phyloP scores from a whole-genome alignment of 176 grass and related monocot species.

The Triticum turgidum region DNA sequence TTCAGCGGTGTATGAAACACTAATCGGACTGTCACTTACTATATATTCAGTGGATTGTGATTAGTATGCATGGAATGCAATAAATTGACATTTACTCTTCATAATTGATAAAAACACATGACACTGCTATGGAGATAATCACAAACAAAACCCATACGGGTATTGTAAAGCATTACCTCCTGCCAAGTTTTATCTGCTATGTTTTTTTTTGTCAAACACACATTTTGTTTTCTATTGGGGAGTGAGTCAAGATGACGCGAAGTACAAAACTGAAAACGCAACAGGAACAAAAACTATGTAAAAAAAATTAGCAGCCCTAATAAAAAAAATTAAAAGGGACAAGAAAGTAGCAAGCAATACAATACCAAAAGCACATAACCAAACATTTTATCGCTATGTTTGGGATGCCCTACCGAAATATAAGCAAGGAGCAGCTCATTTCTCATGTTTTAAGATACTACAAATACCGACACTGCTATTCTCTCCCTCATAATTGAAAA shows the following conservation, averaged over 20 bases:
- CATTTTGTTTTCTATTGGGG: not conserved
- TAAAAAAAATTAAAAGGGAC: not conserved
- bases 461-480: not conserved
- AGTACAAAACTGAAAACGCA: not conserved
- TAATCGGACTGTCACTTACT: constrained; percentile 2
- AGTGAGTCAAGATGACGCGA: not conserved
- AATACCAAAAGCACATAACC: not conserved
- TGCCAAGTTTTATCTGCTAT: constrained; percentile 8
- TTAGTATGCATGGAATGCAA: constrained; percentile 3
- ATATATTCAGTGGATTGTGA: constrained; percentile 1
- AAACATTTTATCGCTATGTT: constrained; percentile 4
- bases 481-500: not conserved
- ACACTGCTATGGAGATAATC: not conserved
- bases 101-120: not conserved
- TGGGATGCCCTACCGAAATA: not conserved
- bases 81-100: not conserved
- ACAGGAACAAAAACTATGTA: not conserved
- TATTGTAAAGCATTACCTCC: not conserved
- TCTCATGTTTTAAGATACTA: constrained; percentile 2
- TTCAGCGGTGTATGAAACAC: constrained; percentile 14
- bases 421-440: not conserved
- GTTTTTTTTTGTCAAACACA: not conserved
- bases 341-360: not conserved
- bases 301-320: not conserved
- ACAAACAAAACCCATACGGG: not conserved